Conservation (phyloP, 1,284 basidiomycete species). For the Tilletiaria anomala region DNA sequence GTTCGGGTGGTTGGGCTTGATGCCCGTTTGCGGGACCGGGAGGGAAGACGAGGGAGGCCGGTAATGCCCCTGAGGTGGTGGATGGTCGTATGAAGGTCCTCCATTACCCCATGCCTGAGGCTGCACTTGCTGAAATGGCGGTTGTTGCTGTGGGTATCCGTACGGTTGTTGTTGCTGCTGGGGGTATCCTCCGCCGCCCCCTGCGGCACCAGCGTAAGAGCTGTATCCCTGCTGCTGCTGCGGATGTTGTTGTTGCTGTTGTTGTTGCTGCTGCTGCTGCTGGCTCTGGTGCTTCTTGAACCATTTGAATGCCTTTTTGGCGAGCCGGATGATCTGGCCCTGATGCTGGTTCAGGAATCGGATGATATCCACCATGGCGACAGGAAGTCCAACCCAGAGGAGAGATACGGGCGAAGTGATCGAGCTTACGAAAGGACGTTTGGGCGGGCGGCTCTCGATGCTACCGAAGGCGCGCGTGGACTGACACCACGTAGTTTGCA, state of each 20-base stretch:
- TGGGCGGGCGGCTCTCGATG: too few species aligned
- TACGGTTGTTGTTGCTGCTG: constrained; percentile 6
- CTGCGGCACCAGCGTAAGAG: neutral
- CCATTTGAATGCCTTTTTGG: constrained; percentile 26
- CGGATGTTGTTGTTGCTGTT: constrained; percentile 7
- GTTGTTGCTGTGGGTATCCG: neutral
- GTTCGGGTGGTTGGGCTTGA: constrained; percentile 10
- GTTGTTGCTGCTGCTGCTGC: constrained; percentile 5
- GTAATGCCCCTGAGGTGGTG: constrained; percentile 21
- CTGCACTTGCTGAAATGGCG: neutral
- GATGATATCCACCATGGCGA: constrained; percentile 9
- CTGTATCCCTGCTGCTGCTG: constrained; percentile 2
- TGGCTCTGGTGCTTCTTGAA: constrained; percentile 18
- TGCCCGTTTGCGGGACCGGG: constrained; percentile 3
- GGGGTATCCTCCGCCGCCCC: constrained; percentile 1
- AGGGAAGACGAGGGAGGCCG: constrained; percentile 6
- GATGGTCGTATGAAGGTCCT: constrained; percentile 3
- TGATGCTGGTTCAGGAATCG: constrained; percentile 28
- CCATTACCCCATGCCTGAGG: neutral
- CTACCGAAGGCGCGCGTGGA: too few species aligned
- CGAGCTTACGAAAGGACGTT: too few species aligned
- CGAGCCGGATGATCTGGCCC: constrained; percentile 18
- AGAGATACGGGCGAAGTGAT: too few species aligned
- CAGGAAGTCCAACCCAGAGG: too few species aligned
- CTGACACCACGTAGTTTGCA: too few species aligned